Conservation (phyloP, 2,329 filamentous ascomycete species). For the Colletotrichum sp. region DNA sequence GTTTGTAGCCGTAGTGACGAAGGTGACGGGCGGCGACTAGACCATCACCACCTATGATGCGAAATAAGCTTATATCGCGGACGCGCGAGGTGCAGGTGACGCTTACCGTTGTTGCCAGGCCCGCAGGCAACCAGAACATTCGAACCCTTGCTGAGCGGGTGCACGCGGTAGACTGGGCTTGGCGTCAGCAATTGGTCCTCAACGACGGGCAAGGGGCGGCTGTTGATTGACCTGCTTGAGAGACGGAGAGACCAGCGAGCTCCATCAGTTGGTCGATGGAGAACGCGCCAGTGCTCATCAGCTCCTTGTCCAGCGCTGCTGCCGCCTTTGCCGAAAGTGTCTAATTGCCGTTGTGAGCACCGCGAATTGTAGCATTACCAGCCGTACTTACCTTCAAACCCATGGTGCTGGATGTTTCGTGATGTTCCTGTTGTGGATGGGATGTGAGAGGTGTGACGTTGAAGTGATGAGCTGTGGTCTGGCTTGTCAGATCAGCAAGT, state of each 20-base stretch:
- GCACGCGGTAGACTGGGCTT: slow-evolving; percentile 78
- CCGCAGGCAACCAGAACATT: slow-evolving; percentile 89
- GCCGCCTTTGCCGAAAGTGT: slow-evolving; percentile 89
- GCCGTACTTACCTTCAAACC: slow-evolving; percentile 22
- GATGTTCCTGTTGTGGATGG: background rate
- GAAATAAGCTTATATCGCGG: background rate
- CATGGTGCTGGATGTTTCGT: slow-evolving; percentile 9
- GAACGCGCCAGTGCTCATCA: slow-evolving; percentile 89
- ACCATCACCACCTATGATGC: slow-evolving; percentile 79
- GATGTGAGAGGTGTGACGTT: background rate
- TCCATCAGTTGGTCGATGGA: slow-evolving; percentile 98
- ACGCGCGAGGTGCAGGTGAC: slow-evolving; percentile 3
- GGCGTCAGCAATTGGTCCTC: background rate
- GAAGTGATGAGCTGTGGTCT: background rate
- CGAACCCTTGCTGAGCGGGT: slow-evolving; percentile 74
- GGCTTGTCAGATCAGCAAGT: background rate
- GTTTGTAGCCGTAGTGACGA: slow-evolving; percentile 88
- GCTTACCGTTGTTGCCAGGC: slow-evolving; percentile 73
- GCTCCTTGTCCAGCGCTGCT: slow-evolving; percentile 86
- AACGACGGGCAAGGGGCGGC: background rate
- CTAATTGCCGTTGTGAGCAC: slow-evolving; percentile 47
- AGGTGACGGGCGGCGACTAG: slow-evolving; percentile 93
- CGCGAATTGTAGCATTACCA: slow-evolving; percentile 13
- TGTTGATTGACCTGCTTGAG: slow-evolving; percentile 74
- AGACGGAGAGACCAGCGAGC: slow-evolving; percentile 89